Evolutionary conservation across 2,329 filamentous ascomycete genomes (phyloP).

Genomic region (Ophiostoma tasmaniense): DNA sequence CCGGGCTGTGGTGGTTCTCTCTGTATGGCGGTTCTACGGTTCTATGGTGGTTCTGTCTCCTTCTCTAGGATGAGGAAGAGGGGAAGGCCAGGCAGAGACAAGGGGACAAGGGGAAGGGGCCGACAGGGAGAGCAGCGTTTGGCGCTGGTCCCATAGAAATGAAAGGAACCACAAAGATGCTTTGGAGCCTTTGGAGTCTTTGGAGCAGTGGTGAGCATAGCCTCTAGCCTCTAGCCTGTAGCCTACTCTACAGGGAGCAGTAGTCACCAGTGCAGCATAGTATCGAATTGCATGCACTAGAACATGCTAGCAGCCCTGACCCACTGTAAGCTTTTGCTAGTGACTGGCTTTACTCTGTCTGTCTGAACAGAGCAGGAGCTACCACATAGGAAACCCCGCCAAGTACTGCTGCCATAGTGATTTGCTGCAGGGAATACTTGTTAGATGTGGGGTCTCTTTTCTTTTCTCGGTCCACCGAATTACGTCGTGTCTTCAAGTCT

Average conservation of each 20-base stretch:
- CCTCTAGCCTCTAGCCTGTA: background rate
- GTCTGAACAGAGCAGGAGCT: background rate
- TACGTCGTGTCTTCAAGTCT: background rate
- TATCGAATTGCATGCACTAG: constrained; percentile 4
- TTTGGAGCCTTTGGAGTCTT: too few relatives aligned
- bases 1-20: background rate
- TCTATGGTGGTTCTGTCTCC: background rate
- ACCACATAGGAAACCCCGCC: background rate
- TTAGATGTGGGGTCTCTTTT: background rate
- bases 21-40: background rate
- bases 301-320: constrained; percentile 7
- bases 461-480: background rate
- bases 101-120: background rate
- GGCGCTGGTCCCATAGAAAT: constrained; percentile 15
- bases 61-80: constrained; percentile 4
- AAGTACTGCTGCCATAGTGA: background rate
- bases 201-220: background rate
- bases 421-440: background rate
- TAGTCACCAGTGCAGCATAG: background rate
- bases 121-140: background rate
- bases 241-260: background rate
- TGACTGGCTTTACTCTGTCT: background rate
- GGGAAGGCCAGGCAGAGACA: background rate
- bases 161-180: constrained; percentile 24
- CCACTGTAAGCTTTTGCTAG: background rate